A percentile compares a stretch with the other conserved stretches of the same genome.
phyloP scores from a whole-genome alignment of 2,329 filamentous ascomycete genomes.

The Colletotrichum chrysophilum region DNA sequence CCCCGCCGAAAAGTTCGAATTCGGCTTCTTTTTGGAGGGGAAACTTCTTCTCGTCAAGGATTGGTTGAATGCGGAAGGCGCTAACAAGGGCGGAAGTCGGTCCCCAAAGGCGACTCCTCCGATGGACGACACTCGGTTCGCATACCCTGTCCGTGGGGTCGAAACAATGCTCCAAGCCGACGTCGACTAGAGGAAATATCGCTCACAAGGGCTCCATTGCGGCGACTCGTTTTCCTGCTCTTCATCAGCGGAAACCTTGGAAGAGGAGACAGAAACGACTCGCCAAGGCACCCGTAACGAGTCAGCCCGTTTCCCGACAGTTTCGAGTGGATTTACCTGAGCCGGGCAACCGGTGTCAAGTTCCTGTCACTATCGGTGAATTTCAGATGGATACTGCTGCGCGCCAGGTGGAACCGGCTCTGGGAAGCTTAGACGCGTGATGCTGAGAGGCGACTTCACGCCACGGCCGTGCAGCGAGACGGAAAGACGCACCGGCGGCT shows the following conservation, averaged over 20 bases:
- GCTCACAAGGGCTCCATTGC: neutral
- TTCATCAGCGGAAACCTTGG: neutral
- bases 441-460: neutral
- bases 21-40: slow-evolving; percentile 1
- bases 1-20: slow-evolving; percentile 8
- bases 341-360: neutral
- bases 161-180: neutral
- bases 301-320: slow-evolving; percentile 5
- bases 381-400: neutral
- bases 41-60: neutral
- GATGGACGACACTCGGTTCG: neutral
- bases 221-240: neutral
- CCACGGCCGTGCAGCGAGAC: neutral
- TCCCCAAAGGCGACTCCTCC: neutral
- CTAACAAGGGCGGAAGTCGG: neutral
- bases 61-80: neutral
- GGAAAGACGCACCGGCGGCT: slow-evolving; percentile 6
- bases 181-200: neutral
- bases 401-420: neutral
- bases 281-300: neutral
- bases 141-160: neutral
- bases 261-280: neutral
- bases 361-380: neutral
- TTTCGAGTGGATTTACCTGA: slow-evolving; percentile 1
- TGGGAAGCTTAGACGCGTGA: neutral